Evolutionary conservation across 257 asterid genomes (phyloP), one percentile per base, ranked within the genome.

Genomic region (Solanum okadae): DNA sequence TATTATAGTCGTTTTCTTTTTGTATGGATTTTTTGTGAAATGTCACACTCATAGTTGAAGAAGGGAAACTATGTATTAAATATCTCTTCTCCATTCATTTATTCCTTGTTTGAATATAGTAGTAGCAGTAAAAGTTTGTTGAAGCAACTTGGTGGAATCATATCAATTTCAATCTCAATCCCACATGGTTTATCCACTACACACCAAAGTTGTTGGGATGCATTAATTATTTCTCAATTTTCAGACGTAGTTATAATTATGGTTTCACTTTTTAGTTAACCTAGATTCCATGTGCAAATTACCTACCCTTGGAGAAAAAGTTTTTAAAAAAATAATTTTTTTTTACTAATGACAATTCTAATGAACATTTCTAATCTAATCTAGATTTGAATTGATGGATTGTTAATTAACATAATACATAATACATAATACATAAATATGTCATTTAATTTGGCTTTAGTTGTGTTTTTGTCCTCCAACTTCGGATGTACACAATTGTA

Each of bases 111-210:
- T 81, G 85, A 81, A 81, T 44, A 27, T 46, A 81, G 85, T 27
- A 81, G 85, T 44, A 81, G 85, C 16, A 81, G 68, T 16, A 9
- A 49, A 46, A 81, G 86, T 46, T 46, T 27, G 86, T 46, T 81
- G 68, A 81, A 46, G 68, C 68, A 81, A 81, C 27, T 81, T 81
- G 68, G 86, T 81, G 86, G 85, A 27, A 81, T 79, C 61, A 9
- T 44, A 79, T 79, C 27, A 44, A 79, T 44, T 6, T 9, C 85
- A n/a, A 42, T 25, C 23, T 42, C 85, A 81, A 16, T 81, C 40
- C 11, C 85, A 46, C 85, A 81, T 81, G 67, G 40, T 79, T 44
- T 44, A 44, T 79, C 85, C 85, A 49, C 61, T 25, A 46, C 29
- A 16, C 40, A 81, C 68, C 27, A 46, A 46, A 16, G 86, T 81